Base-by-base conservation (phyloP, 441 rosid species). In the Corymbia calophylla region DNA sequence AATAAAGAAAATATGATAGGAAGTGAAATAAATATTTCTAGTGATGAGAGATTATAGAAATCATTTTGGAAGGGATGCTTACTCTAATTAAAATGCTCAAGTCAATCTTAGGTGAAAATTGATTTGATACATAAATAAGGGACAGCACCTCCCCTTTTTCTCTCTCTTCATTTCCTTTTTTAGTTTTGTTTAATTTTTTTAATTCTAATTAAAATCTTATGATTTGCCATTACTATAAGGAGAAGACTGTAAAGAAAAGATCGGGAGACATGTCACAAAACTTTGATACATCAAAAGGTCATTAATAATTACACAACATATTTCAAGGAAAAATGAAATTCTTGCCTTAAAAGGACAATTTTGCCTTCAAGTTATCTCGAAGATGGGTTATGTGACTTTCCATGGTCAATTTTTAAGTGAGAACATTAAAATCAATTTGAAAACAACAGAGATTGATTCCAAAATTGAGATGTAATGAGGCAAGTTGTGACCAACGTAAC, bases 401-500 rank as follows among this genome's bases (percentile, higher is more conserved):
- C 3, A 0, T 0, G 7, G 16, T 66, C 23, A 7, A 66, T 31
- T 66, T 66, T 66, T 66, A 66, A 66, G 44, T 66, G 77, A 31
- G 77, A 66, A 31, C 23, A 31, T 16, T 15, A 21, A 2, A 17
- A 66, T 31, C 77, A 66, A 66, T 66, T 31, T 31, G 21, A 66
- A 66, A 66, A 16, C 77, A 31, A 66, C 11, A 31, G 35, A 31
- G 12, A 8, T 66, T 9, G 9, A 31, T 8, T 15, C 11, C 44
- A 31, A 64, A 31, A 19, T 66, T 66, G 77, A 66, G 21, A 31
- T 31, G 12, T 66, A 8, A 2, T 9, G 77, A 31, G 77, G 21
- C 44, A 66, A 31, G 44, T 31, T 31, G 23, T 8, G 39, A 31
- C 3, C 0, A 31, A 11, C 1, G 3, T 31, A 18, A 8, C 0